Conservation (phyloP, 352 stramenopile genomes). For the Globisporangium solare region DNA sequence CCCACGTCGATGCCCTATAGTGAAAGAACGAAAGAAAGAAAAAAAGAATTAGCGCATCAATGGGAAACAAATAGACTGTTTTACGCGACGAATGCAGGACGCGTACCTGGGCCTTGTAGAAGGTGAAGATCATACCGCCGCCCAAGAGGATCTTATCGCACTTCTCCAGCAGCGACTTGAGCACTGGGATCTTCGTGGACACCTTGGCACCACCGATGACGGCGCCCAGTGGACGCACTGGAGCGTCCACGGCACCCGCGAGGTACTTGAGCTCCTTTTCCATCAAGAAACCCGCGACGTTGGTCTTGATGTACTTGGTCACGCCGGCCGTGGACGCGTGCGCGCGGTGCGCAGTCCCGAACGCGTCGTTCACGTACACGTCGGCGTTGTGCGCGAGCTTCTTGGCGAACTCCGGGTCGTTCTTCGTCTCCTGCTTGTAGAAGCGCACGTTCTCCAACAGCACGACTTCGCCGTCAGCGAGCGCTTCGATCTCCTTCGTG, state of each 20-base stretch:
- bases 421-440: conserved; percentile 98
- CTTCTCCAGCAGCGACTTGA: conserved; percentile 94
- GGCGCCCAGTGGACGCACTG: conserved; percentile 90
- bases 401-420: conserved; percentile 93
- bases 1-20: conserved; percentile 89
- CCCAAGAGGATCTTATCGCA: conserved; percentile 96
- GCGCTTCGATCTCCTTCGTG: conserved; percentile 58
- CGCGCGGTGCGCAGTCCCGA: conserved; percentile 96
- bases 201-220: conserved; percentile 96
- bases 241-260: conserved; percentile 80
- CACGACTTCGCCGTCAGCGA: conserved; percentile 91
- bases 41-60: too few relatives aligned
- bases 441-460: conserved; percentile 95
- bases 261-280: conserved; percentile 98
- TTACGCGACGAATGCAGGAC: not conserved
- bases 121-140: conserved; percentile 97
- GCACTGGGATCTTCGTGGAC: conserved; percentile 94
- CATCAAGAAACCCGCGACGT: conserved; percentile 94
- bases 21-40: too few relatives aligned
- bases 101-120: conserved; percentile 91
- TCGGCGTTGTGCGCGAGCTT: conserved; percentile 92
- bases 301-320: conserved; percentile 92
- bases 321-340: conserved; percentile 97
- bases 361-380: conserved; percentile 98
- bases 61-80: too few relatives aligned